These are phyloP conservation scores for Moesziomyces parantarcticus DNA, from an alignment of 1,284 basidiomycete genomes.

Conservation along the genomic window DNA sequence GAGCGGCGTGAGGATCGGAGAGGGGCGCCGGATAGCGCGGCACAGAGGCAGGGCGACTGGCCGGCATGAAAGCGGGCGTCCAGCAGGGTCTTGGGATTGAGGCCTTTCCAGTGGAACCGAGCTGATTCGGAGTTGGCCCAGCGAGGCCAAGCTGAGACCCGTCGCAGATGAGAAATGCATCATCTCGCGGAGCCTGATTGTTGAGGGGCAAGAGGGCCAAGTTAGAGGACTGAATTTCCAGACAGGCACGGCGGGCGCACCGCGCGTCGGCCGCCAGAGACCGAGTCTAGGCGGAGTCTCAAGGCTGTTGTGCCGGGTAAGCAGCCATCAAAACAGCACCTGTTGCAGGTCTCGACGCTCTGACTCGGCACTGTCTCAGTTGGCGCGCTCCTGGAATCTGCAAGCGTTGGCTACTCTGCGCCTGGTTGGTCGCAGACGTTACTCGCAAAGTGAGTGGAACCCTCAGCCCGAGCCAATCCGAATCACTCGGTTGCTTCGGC, in stretches of 20 bases:
- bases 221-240: no score
- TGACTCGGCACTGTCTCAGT: no score
- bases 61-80: neutral
- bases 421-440: no score
- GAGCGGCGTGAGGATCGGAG: neutral
- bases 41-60: neutral
- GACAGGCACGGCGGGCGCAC: no score
- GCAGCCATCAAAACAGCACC: no score
- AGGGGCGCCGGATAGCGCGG: neutral
- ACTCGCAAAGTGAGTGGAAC: neutral
- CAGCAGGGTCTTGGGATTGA: conserved; percentile 4
- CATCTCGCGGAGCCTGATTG: no score
- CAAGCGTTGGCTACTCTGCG: no score
- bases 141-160: neutral
- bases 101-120: conserved; percentile 12
- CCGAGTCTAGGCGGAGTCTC: neutral
- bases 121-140: conserved; percentile 10
- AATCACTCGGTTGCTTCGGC: neutral
- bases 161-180: no score
- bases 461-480: neutral
- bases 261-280: neutral
- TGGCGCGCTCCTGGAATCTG: no score
- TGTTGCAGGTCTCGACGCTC: no score
- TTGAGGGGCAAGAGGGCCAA: no score
- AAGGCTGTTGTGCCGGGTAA: neutral